Percentiles rank a stretch among this genome's conserved stretches.
These are phyloP conservation scores for Limtongia smithiae DNA, from an alignment of 805 yeast genomes.

Conservation along the genomic window DNA sequence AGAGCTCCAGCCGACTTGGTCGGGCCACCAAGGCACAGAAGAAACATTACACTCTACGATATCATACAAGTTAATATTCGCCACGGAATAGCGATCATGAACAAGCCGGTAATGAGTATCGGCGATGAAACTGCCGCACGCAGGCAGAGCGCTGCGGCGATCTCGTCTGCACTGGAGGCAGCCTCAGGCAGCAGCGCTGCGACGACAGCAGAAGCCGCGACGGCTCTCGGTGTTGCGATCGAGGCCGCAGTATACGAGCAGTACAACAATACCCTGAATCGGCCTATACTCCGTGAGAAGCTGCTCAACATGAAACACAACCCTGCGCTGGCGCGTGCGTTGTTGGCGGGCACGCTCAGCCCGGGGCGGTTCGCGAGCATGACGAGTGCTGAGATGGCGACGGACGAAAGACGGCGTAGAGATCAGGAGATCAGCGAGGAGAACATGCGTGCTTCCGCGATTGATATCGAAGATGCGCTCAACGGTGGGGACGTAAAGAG, in stretches of 20 bases:
- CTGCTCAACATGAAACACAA: conserved; percentile 34
- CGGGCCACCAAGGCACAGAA: no score
- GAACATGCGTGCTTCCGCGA: conserved; percentile 1
- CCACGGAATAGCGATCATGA: no score
- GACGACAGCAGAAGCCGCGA: neutral
- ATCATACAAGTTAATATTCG: no score
- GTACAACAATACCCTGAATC: conserved; percentile 32
- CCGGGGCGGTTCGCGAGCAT: conserved; percentile 16
- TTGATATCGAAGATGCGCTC: neutral
- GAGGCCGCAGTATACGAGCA: conserved; percentile 8
- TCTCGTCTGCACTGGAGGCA: neutral
- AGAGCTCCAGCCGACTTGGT: no score
- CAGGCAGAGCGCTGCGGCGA: neutral
- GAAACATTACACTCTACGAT: no score
- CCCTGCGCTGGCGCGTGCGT: conserved; percentile 8
- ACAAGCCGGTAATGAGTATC: neutral
- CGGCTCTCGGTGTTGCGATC: conserved; percentile 6
- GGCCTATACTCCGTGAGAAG: conserved; percentile 42
- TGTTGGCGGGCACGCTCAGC: conserved; percentile 4
- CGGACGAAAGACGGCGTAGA: neutral
- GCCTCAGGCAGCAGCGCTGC: no score
- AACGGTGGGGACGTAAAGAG: neutral
- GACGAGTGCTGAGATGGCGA: conserved; percentile 18
- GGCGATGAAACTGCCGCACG: neutral
- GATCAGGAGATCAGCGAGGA: conserved; percentile 1